Base-by-base conservation (phyloP, 306 rosid species). In the Lathyrus sativus region DNA sequence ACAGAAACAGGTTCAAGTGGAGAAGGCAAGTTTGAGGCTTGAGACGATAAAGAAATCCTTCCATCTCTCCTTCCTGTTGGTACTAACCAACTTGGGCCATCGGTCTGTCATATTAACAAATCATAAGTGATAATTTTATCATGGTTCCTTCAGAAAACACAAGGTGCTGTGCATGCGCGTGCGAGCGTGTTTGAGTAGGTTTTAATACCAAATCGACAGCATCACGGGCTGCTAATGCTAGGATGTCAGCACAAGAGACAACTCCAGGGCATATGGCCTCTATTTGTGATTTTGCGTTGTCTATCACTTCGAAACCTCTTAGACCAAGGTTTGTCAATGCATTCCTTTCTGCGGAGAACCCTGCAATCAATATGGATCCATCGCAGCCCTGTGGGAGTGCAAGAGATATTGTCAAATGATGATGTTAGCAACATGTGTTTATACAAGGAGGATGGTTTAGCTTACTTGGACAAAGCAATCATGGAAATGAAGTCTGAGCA, bases 41-140 rank as follows among this genome's bases (percentile, higher is more conserved):
- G 79, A 19, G 85, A 80, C 44, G 78, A 59, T 22, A 41, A 76
- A 22, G 96, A 91, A 29, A 64, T 65, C 56, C 66, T 60, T 9
- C 97, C 97, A 68, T 91, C 90, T 72, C 79, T 87, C 82, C 96
- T 84, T 37, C 90, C 88, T 0, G 89, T 82, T 1, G 85, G 87
- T 13, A 85, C 89, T 19, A 70, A 6, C 95, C 96, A 90, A 59
- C 87, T 90, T 77, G 96, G 96, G 6, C 91, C 91, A 65, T 46
- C 64, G 49, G 77, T 77, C 81, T 71, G 62, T 44, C 76, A 77
- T 42, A 13, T 64, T 76, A 5, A 41, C 50, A 41, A n/a, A 28
- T 41, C 65, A 53, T 12, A 19, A 22, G 14, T 63, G 45, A 55
- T 56, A 71, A 8, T 18, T 64, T 64, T 46, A 44, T 43, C 5